These are phyloP conservation scores for Blastocladiella emersonii DNA, from an alignment of 371 early-diverging fungal genomes.

Conservation along the genomic window DNA sequence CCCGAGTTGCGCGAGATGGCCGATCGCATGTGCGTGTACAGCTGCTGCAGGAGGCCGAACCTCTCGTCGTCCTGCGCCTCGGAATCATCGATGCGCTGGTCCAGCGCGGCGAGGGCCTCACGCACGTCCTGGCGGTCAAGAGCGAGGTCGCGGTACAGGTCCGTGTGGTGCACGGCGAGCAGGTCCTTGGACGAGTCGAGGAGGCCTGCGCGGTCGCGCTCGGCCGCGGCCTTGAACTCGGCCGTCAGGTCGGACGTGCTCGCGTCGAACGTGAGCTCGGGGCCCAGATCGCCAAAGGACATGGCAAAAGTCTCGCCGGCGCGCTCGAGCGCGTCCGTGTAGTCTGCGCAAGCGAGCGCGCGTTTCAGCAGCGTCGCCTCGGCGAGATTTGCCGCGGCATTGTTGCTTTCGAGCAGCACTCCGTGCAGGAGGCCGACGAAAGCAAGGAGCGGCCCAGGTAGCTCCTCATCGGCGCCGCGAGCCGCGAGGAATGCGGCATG, in stretches of 20 bases:
- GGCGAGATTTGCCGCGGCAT: background rate
- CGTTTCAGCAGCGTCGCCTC: background rate
- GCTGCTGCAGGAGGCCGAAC: background rate
- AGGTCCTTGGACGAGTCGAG: no score
- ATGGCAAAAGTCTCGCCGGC: background rate
- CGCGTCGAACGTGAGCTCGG: background rate
- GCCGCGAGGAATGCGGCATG: no score
- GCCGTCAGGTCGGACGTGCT: background rate
- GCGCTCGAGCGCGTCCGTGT: background rate
- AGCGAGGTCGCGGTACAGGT: no score
- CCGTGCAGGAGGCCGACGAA: no score
- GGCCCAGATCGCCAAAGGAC: background rate
- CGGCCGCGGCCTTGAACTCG: background rate
- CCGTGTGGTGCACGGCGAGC: no score
- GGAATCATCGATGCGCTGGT: no score
- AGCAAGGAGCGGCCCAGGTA: no score
- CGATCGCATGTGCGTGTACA: background rate
- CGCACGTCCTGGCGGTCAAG: no score
- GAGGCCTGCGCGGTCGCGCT: background rate
- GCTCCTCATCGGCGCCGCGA: no score
- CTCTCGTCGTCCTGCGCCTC: background rate
- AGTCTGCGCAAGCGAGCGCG: background rate
- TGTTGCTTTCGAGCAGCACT: background rate
- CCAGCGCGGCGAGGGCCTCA: no score
- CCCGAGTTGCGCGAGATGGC: background rate